A percentile compares a stretch with the other conserved stretches of the same genome.
Conservation (phyloP, 768 basidiomycete genomes). For the Boletellus emodensis region DNA sequence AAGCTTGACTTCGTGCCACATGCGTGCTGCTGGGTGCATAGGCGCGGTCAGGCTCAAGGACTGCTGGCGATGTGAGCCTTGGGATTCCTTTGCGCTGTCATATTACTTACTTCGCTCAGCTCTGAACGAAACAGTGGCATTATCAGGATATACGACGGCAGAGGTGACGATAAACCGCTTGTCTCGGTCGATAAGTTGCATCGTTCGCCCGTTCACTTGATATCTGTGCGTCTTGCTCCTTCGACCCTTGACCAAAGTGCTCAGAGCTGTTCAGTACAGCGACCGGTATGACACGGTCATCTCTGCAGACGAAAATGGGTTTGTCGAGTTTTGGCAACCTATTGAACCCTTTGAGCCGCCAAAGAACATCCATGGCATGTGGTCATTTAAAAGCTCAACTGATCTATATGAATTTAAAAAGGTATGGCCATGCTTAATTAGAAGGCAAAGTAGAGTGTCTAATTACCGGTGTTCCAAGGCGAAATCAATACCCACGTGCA, state of each 20-base stretch:
- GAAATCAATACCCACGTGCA: conserved; percentile 86
- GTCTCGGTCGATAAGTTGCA: conserved; percentile 77
- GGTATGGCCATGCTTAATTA: conserved; percentile 37
- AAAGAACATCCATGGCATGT: conserved; percentile 70
- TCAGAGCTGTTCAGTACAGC: conserved; percentile 61
- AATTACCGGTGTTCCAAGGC: conserved; percentile 45
- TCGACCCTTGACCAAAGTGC: not conserved
- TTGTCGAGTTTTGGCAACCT: conserved; percentile 96
- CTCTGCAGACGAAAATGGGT: conserved; percentile 91
- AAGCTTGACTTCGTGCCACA: conserved; percentile 83
- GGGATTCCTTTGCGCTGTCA: conserved; percentile 10
- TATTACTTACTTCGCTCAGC: conserved; percentile 38
- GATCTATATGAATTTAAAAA: conserved; percentile 99
- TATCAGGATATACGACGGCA: conserved; percentile 89
- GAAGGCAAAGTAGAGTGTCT: not conserved
- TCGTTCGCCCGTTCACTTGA: conserved; percentile 84
- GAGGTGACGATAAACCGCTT: conserved; percentile 77
- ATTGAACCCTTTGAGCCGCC: conserved; percentile 84
- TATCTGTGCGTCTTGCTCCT: conserved; percentile 57
- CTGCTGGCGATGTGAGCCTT: conserved; percentile 79
- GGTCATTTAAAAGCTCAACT: conserved; percentile 88
- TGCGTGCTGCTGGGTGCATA: conserved; percentile 94
- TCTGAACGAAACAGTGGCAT: conserved; percentile 72
- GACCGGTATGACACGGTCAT: conserved; percentile 87
- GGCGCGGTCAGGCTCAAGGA: conserved; percentile 79